These are phyloP conservation scores for Quercus gilva DNA, from an alignment of 306 rosid genomes.

Conservation along the genomic window DNA sequence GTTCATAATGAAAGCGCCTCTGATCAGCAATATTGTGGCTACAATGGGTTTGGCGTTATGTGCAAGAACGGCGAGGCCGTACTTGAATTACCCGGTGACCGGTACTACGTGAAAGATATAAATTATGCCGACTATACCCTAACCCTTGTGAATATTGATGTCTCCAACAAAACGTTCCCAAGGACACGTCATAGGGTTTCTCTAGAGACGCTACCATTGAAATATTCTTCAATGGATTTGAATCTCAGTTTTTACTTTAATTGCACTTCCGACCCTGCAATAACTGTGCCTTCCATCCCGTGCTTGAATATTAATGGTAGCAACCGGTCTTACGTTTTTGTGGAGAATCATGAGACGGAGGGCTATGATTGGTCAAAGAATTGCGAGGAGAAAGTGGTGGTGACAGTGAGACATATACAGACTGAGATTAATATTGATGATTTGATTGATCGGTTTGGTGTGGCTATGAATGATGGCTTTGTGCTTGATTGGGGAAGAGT, in stretches of 20 bases:
- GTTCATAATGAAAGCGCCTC: background rate
- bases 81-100: conserved; percentile 13
- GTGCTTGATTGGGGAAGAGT: background rate
- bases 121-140: background rate
- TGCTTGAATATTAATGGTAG: background rate
- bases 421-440: background rate
- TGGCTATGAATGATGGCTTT: background rate
- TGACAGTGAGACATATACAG: background rate
- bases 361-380: background rate
- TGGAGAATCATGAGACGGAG: background rate
- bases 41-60: conserved; percentile 27
- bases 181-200: background rate
- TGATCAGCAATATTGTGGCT: conserved; percentile 8
- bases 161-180: background rate
- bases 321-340: background rate
- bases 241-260: background rate
- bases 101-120: conserved; percentile 29
- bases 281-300: background rate
- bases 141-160: background rate
- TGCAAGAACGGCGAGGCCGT: conserved; percentile 15
- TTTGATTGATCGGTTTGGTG: background rate
- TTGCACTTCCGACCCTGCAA: background rate
- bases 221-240: background rate
- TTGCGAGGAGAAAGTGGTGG: background rate
- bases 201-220: background rate